phyloP scores from a whole-genome alignment of 805 yeast species.

The Candida multigemmis region DNA sequence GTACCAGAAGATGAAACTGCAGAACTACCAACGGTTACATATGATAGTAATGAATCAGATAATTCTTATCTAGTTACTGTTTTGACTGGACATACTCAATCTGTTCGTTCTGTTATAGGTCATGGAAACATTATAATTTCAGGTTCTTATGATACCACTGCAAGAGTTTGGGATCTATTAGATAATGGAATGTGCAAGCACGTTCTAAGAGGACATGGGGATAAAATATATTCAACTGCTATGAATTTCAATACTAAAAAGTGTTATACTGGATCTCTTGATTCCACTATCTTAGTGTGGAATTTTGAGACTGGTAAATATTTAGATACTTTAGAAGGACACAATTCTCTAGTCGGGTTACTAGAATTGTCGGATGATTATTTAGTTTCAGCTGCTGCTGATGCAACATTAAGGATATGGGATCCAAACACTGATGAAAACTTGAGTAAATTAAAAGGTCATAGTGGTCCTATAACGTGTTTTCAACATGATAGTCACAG shows the following conservation, averaged over 20 bases:
- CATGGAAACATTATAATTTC: conserved; percentile 75
- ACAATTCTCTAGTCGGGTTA: conserved; percentile 82
- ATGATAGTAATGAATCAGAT: conserved; percentile 25
- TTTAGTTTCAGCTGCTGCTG: conserved; percentile 93
- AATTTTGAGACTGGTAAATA: conserved; percentile 70
- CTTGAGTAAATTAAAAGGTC: conserved; percentile 66
- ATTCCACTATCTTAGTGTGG: conserved; percentile 84
- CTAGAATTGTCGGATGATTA: conserved; percentile 67
- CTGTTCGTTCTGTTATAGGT: conserved; percentile 81
- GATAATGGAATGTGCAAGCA: conserved; percentile 63
- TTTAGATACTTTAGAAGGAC: conserved; percentile 70
- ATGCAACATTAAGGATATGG: conserved; percentile 87
- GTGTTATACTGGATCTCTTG: conserved; percentile 89
- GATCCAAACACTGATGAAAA: conserved; percentile 71
- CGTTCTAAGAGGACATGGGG: conserved; percentile 75
- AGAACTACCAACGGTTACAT: conserved; percentile 13
- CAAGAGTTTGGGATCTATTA: conserved; percentile 83
- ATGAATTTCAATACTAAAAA: conserved; percentile 67
- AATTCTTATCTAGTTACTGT: conserved; percentile 64
- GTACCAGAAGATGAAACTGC: conserved; percentile 21
- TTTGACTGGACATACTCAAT: conserved; percentile 40
- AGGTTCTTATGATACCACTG: conserved; percentile 85
- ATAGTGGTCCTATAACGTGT: conserved; percentile 83
- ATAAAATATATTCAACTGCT: conserved; percentile 82
- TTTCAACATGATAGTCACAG: conserved; percentile 81